Evolutionary conservation across 805 yeast genomes (phyloP), one percentile per base, ranked within the genome.

Genomic region (Sugiyamaella marilandica): DNA sequence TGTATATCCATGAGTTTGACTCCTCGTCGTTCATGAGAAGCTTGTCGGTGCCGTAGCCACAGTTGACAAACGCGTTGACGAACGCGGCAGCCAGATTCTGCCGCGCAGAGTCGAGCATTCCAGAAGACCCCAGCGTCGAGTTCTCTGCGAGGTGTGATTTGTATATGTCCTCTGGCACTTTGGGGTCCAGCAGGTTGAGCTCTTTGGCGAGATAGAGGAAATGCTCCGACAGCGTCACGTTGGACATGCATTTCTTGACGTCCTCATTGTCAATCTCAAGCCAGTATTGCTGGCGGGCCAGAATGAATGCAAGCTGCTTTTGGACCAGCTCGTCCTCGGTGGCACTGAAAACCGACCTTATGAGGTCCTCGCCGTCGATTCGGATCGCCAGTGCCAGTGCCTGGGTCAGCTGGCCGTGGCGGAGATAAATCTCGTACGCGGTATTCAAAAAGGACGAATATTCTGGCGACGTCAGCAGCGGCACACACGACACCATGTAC

Each of bases 401-500:
- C 67, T 90, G 96, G 2, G 98, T 84, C 59, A 90, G 76, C 68
- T 86, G 86, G 59, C 81, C 79, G 66, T 88, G 85, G 35, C 84
- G 74, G 58, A 90, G 72, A 70, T 94, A 92, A 60, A 94, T 88
- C 34, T 89, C 75, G 68, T 74, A 94, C 5, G 97, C 97, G 5
- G 97, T 89, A 62, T 86, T 82, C 65, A 94, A 78, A 66, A 92
- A 90, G 3, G 88, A 79, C 37, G 79, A 71, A 66, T 91, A 97
- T 67, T 92, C 97, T 13, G 96, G 97, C 11, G 96, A 96, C 37
- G 97, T 95, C 65, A 94, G 76, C 56, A 91, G 79, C 19, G 97
- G 96, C n/a, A 92, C 97, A 71, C 99, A 94, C 52, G 95, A 85
- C 32, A 88, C 91, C 85, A 94, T 84, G 70, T 94, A 94, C 57